Evolutionary conservation across 2,329 filamentous ascomycete genomes (phyloP).

Genomic region (Fonsecaea nubica): DNA sequence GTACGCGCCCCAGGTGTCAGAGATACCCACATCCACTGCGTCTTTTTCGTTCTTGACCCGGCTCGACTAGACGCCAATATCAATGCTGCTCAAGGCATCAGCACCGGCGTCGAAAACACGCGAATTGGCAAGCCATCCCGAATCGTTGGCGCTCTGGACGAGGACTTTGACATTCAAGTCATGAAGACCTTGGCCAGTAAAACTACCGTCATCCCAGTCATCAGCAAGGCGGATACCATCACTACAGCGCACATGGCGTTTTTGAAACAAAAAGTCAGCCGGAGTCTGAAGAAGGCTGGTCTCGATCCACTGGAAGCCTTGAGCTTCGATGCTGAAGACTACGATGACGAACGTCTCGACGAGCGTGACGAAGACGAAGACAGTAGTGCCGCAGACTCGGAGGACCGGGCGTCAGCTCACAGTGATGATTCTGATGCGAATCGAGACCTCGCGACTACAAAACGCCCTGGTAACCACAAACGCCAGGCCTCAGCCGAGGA

Average conservation of each 20-base stretch:
- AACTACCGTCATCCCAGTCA: conserved; percentile 92
- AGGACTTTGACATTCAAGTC: conserved; percentile 88
- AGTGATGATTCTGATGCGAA: conserved; percentile 37
- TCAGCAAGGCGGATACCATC: conserved; percentile 95
- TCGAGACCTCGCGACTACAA: conserved; percentile 27
- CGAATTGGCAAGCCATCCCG: conserved; percentile 50
- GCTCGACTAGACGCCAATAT: conserved; percentile 83
- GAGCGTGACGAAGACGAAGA: conserved; percentile 56
- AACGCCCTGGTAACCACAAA: conserved; percentile 37
- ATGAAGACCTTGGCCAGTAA: conserved; percentile 87
- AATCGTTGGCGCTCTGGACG: conserved; percentile 74
- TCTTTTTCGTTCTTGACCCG: conserved; percentile 90
- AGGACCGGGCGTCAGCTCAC: conserved; percentile 40
- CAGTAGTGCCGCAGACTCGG: conserved; percentile 44
- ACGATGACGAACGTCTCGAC: conserved; percentile 65
- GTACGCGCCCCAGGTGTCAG: conserved; percentile 88
- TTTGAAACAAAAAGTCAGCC: conserved; percentile 89
- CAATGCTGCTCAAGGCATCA: conserved; percentile 62
- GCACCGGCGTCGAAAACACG: conserved; percentile 60
- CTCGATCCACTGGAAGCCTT: conserved; percentile 88
- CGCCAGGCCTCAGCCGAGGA: conserved; percentile 45
- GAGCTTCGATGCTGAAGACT: conserved; percentile 81
- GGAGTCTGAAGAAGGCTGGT: conserved; percentile 81
- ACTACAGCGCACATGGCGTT: conserved; percentile 93
- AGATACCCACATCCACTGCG: conserved; percentile 96